Percentiles rank a stretch among this genome's conserved stretches.
These are phyloP conservation scores for Entophlyctis luteolus DNA, from an alignment of 192 early-diverging fungal genomes.

Conservation along the genomic window DNA sequence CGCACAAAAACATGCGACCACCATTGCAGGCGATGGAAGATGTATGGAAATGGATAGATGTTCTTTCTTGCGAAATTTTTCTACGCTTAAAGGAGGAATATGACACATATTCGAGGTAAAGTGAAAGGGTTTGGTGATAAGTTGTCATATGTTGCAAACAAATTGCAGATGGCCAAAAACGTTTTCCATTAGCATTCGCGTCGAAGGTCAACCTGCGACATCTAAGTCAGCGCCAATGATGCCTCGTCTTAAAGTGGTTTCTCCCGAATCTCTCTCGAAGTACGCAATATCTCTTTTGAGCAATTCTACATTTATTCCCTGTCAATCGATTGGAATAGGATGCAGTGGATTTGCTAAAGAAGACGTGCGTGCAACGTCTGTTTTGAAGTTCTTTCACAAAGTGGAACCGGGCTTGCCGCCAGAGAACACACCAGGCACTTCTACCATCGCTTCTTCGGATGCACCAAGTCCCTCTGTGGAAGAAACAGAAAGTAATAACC, in stretches of 20 bases:
- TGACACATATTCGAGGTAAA: slow-evolving; percentile 41
- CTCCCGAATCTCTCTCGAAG: background rate
- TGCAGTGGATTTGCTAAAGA: background rate
- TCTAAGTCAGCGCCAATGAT: background rate
- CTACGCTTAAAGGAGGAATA: slow-evolving; percentile 47
- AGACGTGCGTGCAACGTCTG: background rate
- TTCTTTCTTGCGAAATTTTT: slow-evolving; percentile 52
- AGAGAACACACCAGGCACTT: too few relatives aligned
- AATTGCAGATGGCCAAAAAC: slow-evolving; percentile 44
- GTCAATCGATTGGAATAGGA: background rate
- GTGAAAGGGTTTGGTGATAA: background rate
- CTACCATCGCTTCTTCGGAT: too few relatives aligned
- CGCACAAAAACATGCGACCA: slow-evolving; percentile 30
- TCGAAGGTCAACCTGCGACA: background rate
- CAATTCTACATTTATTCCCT: background rate
- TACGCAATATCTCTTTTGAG: background rate
- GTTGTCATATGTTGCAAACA: background rate
- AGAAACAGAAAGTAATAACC: too few relatives aligned
- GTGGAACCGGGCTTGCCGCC: background rate
- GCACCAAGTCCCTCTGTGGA: too few relatives aligned
- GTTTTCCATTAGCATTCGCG: slow-evolving; percentile 32
- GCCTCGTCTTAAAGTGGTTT: background rate
- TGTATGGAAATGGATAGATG: slow-evolving; percentile 47
- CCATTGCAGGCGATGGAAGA: slow-evolving; percentile 25
- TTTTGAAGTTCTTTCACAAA: slow-evolving; percentile 4